phyloP scores from a whole-genome alignment of 169 alveolate genomes.

The Eimeria maxima region DNA sequence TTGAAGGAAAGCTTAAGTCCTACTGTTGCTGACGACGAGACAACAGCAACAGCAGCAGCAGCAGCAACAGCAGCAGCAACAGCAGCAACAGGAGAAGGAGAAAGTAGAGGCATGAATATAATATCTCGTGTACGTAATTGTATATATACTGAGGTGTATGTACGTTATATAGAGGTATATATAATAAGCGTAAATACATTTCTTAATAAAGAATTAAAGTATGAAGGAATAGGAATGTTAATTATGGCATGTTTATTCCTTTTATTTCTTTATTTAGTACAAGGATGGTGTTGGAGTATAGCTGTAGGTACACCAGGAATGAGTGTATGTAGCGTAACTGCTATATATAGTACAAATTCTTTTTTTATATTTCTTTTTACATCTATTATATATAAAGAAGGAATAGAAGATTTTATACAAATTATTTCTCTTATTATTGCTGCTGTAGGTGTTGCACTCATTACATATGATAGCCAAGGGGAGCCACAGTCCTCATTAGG shows the following conservation, averaged over 20 bases:
- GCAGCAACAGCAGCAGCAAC: neutral
- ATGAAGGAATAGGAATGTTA: constrained; percentile 25
- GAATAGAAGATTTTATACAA: constrained; percentile 19
- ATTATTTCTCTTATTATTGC: constrained; percentile 63
- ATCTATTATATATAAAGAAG: constrained; percentile 10
- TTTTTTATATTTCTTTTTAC: constrained; percentile 75
- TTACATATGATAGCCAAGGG: constrained; percentile 74
- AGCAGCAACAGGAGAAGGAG: constrained; percentile 29
- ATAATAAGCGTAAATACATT: neutral
- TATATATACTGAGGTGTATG: neutral
- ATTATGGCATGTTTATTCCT: constrained; percentile 54
- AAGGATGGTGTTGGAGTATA: constrained; percentile 78
- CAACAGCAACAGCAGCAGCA: neutral
- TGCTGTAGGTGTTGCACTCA: constrained; percentile 76
- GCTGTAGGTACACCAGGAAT: constrained; percentile 80
- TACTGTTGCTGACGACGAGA: neutral
- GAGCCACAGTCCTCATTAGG: constrained; percentile 78
- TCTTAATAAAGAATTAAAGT: constrained; percentile 47
- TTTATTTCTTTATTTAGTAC: constrained; percentile 22
- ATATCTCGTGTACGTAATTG: neutral
- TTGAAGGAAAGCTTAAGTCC: neutral
- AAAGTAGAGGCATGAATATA: neutral
- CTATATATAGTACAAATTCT: constrained; percentile 76
- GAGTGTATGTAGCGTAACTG: constrained; percentile 79
- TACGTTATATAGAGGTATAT: constrained; percentile 18